Conservation (phyloP, 176 grass and related monocot genomes). For the Ampelocalamus luodianensis region DNA sequence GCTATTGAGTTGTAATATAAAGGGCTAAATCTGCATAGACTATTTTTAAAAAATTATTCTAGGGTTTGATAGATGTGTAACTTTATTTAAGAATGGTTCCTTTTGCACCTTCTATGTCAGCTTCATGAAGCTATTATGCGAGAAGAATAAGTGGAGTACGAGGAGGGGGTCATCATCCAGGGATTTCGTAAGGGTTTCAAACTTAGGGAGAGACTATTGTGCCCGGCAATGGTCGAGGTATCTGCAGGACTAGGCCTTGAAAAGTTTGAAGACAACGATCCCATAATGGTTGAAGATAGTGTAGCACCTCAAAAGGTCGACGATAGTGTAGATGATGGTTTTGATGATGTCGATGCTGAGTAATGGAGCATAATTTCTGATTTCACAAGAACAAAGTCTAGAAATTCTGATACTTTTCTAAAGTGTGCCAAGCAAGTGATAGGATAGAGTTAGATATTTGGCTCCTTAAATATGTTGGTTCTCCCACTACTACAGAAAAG, state of each 20-base stretch:
- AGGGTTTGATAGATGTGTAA: background rate
- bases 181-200: conserved; percentile 95
- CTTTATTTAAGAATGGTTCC: conserved; percentile 7
- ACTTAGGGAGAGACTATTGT: conserved; percentile 82
- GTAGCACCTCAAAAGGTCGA: conserved; percentile 41
- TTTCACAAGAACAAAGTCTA: conserved; percentile 30
- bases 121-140: conserved; percentile 96
- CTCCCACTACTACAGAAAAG: too few species aligned
- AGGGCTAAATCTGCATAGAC: background rate
- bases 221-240: conserved; percentile 90
- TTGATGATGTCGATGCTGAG: conserved; percentile 42
- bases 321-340: conserved; percentile 43
- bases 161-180: conserved; percentile 87
- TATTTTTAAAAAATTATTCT: conserved; percentile 1
- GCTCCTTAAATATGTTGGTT: conserved; percentile 19
- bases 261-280: conserved; percentile 48
- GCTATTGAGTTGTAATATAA: background rate
- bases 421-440: conserved; percentile 41
- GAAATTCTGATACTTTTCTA: conserved; percentile 61
- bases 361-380: conserved; percentile 37
- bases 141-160: conserved; percentile 77
- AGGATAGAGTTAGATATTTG: conserved; percentile 48
- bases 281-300: conserved; percentile 55
- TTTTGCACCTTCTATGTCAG: conserved; percentile 47
- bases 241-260: conserved; percentile 80